Conservation (phyloP, 2,329 filamentous ascomycete species). For the Claviceps sp. region DNA sequence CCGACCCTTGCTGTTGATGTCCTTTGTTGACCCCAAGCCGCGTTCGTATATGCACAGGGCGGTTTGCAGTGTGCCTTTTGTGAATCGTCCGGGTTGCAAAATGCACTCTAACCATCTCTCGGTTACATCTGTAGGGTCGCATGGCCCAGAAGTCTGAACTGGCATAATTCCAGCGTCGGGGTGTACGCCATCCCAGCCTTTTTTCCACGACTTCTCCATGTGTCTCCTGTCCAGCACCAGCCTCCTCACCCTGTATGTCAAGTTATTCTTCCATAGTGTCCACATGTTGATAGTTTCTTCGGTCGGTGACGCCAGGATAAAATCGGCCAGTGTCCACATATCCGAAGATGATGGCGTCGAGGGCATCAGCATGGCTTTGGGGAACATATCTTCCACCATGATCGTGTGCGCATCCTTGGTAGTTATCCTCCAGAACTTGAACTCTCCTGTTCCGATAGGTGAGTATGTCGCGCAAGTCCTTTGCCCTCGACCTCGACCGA, state of each 20-base stretch:
- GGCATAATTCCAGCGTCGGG: slow-evolving; percentile 42
- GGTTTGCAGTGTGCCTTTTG: slow-evolving; percentile 65
- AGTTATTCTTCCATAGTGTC: slow-evolving; percentile 77
- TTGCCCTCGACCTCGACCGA: slow-evolving; percentile 41
- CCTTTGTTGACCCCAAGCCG: slow-evolving; percentile 28
- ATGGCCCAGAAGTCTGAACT: slow-evolving; percentile 44
- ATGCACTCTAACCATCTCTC: slow-evolving; percentile 82
- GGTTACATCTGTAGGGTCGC: slow-evolving; percentile 54
- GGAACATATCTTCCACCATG: slow-evolving; percentile 58
- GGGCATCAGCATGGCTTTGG: slow-evolving; percentile 46
- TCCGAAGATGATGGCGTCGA: slow-evolving; percentile 56
- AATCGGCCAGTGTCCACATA: slow-evolving; percentile 71
- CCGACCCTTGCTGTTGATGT: slow-evolving; percentile 28
- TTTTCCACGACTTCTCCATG: slow-evolving; percentile 46
- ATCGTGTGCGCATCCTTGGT: slow-evolving; percentile 51
- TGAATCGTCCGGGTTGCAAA: slow-evolving; percentile 72
- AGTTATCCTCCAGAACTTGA: slow-evolving; percentile 81
- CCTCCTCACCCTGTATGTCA: slow-evolving; percentile 60
- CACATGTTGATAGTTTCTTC: slow-evolving; percentile 51
- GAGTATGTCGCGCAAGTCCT: slow-evolving; percentile 68
- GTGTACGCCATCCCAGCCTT: slow-evolving; percentile 57
- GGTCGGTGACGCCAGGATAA: slow-evolving; percentile 44
- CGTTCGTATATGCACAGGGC: slow-evolving; percentile 71
- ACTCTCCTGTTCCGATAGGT: slow-evolving; percentile 73
- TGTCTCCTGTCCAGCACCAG: slow-evolving; percentile 59